Percentiles rank a stretch among this genome's conserved stretches.
Conservation (phyloP, 495 filamentous ascomycete genomes). For the Opeltia flavorubescens region DNA sequence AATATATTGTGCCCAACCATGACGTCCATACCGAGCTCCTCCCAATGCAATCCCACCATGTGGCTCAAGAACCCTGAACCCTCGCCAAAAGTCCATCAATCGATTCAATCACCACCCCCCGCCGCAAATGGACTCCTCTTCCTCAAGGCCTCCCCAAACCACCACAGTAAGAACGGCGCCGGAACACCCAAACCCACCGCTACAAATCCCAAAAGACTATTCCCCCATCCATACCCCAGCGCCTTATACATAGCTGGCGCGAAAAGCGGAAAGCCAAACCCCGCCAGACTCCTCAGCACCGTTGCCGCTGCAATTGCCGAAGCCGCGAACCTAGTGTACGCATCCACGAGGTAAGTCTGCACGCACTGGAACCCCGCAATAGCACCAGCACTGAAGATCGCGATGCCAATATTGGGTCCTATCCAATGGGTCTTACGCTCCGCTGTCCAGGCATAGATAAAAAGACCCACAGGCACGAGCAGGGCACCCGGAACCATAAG, state of each 20-base stretch:
- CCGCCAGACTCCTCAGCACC: constrained; percentile 51
- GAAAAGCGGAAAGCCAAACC: constrained; percentile 69
- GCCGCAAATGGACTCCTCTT: constrained; percentile 55
- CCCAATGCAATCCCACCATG: no score
- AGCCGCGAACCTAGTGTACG: constrained; percentile 61
- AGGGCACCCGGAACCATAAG: constrained; percentile 44
- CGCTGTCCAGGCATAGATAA: constrained; percentile 62
- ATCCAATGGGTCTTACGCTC: constrained; percentile 54
- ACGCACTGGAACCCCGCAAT: constrained; percentile 57
- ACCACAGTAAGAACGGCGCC: constrained; percentile 49
- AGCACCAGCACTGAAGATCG: constrained; percentile 41
- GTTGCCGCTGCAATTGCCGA: constrained; percentile 54
- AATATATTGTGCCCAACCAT: no score
- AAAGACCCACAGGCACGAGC: constrained; percentile 47
- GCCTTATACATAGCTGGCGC: constrained; percentile 47
- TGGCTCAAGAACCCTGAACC: no score
- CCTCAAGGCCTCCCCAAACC: constrained; percentile 38
- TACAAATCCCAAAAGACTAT: constrained; percentile 43
- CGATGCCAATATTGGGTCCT: constrained; percentile 53
- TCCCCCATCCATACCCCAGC: constrained; percentile 52
- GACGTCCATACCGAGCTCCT: no score
- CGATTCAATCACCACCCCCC: constrained; percentile 29
- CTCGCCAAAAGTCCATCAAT: no score
- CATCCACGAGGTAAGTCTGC: constrained; percentile 65
- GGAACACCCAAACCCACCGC: constrained; percentile 40